phyloP scores from a whole-genome alignment of 2,329 filamentous ascomycete species.

The Sporothrix pallida region DNA sequence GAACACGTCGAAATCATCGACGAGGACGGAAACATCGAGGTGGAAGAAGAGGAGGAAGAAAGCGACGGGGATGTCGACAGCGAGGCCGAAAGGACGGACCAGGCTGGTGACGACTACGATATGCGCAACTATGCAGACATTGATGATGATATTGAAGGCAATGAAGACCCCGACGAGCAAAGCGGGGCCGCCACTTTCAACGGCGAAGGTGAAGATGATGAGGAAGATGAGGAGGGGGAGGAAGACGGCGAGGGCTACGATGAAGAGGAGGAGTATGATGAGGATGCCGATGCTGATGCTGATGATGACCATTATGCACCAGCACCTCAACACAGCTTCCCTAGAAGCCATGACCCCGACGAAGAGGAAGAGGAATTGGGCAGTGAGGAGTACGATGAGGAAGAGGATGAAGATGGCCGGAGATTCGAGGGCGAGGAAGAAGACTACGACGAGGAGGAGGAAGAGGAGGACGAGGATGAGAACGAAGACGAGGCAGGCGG shows the following conservation, averaged over 20 bases:
- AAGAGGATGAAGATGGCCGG: not conserved
- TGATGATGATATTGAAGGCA: constrained; percentile 42
- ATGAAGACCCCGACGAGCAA: constrained; percentile 26
- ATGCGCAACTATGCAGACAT: constrained; percentile 43
- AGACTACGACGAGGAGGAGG: constrained; percentile 9
- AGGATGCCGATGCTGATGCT: constrained; percentile 29
- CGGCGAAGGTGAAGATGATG: constrained; percentile 37
- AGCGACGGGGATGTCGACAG: constrained; percentile 41
- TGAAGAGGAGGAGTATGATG: constrained; percentile 40
- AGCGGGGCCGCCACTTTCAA: constrained; percentile 34
- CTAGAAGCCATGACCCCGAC: not conserved
- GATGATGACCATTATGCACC: constrained; percentile 29
- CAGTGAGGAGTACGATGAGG: constrained; percentile 21
- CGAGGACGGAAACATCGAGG: constrained; percentile 38
- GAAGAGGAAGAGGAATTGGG: constrained; percentile 11
- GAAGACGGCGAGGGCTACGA: constrained; percentile 30
- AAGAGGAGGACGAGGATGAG: constrained; percentile 15
- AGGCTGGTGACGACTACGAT: constrained; percentile 43
- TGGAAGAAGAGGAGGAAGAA: constrained; percentile 40
- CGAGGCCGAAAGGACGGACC: constrained; percentile 29
- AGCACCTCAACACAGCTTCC: constrained; percentile 24
- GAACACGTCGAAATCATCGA: constrained; percentile 38
- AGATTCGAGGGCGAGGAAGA: constrained; percentile 15
- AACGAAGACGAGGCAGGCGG: constrained; percentile 3
- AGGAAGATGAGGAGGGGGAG: constrained; percentile 37